A percentile compares a stretch with the other conserved stretches of the same genome.
Conservation (phyloP, 768 basidiomycete species). For the Tylopilus intermedius region DNA sequence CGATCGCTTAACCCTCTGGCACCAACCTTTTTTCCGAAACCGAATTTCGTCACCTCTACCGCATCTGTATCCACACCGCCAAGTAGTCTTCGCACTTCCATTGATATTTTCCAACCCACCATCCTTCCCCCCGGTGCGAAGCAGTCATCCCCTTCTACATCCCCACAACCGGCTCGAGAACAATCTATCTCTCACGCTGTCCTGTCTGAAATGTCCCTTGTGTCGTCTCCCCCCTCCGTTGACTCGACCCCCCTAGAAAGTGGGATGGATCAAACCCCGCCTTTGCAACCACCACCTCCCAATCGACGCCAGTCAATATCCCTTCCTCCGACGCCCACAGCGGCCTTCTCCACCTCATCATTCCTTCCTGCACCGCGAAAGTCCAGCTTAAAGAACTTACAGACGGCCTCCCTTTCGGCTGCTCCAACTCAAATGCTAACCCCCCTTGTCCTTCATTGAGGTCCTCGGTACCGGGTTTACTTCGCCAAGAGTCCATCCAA, state of each 20-base stretch:
- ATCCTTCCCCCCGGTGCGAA: not conserved
- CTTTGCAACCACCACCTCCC: conserved; percentile 26
- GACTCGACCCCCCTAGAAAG: conserved; percentile 5
- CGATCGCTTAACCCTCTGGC: conserved; percentile 20
- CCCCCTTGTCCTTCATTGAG: conserved; percentile 26
- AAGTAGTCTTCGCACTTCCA: not conserved
- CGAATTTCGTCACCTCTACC: not conserved
- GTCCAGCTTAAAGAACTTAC: conserved; percentile 24
- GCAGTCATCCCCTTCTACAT: not conserved
- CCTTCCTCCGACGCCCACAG: conserved; percentile 31
- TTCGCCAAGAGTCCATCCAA: conserved; percentile 22
- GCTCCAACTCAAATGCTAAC: conserved; percentile 28
- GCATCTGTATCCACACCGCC: not conserved
- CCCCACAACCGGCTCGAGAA: not conserved
- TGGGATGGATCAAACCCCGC: conserved; percentile 9
- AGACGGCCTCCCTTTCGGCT: conserved; percentile 21
- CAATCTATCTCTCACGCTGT: not conserved
- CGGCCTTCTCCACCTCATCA: conserved; percentile 12
- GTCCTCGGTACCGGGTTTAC: conserved; percentile 14
- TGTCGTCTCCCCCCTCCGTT: conserved; percentile 16
- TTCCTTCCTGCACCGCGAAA: conserved; percentile 13
- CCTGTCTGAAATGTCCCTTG: conserved; percentile 1
- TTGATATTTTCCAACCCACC: not conserved
- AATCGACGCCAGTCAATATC: conserved; percentile 30
- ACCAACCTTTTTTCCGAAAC: conserved; percentile 12